Evolutionary conservation across 441 rosid genomes (phyloP), one percentile per base, ranked within the genome.

Genomic region (Erodium moschatum): DNA sequence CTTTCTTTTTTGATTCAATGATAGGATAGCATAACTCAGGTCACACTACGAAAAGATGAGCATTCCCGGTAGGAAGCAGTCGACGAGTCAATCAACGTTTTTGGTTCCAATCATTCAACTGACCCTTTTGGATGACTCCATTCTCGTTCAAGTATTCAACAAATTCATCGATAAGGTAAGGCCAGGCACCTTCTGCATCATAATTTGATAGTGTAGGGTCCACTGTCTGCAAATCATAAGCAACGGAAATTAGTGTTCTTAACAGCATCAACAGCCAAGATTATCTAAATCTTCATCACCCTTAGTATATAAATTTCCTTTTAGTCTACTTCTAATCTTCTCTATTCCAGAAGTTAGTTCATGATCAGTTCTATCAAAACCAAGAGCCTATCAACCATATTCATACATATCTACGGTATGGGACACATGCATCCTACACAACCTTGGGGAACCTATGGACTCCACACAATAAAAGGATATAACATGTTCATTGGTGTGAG

Each of bases 111-210:
- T 76, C 82, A 0, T 44, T 69, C 44, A 69, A 65, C 66, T 68
- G 48, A 62, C 61, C 56, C 76, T 65, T 83, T 56, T 74, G 82
- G 40, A 80, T 67, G 60, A 89, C 77, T 67, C 77, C 77, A 67
- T 85, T 91, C 81, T 94, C 97, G 58, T 78, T 67, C 85, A 89
- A 75, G 80, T 89, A 89, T 71, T 94, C 98, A 9, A 87, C 96
- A 16, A 94, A 94, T 76, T 94, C 98, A 75, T 94, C 98, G 5
- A 89, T 89, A 42, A 91, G 93, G 80, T 91, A 94, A 0, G 97
- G 97, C 98, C 98, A 94, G 10, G 97, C 97, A 68, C 97, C 97
- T 85, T 94, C 97, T 0, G 96, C 85, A 20, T 88, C 97, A 65
- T 94, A 94, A 65, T 87, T 89, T 18, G 91, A 81, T 65, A 94